Evolutionary conservation across 768 basidiomycete species (phyloP), one percentile per base, ranked within the genome.

Genomic region (Amanita inopinata): DNA sequence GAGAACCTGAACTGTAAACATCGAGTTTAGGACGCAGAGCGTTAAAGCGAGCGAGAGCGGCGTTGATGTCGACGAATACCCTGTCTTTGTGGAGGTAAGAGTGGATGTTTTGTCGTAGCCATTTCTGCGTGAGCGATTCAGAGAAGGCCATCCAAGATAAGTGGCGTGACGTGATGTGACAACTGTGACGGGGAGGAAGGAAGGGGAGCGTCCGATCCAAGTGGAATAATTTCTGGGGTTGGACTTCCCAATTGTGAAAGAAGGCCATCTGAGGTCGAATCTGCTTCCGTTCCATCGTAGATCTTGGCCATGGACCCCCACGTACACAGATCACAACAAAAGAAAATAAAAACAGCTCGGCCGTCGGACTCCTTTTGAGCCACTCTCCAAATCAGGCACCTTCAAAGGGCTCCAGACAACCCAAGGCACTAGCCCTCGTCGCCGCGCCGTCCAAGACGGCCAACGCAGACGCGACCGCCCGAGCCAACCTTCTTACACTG

Each of bases 11-110:
- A 73, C 72, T 88, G 73, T 89, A 90, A 9, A 84, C 71, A 51
- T 88, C 89, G 1, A 83, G 79, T 59, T 86, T 87, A 38, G 84
- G 88, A 9, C 80, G 68, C 40, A 90, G 69, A 20, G 82, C 62
- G 5, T 66, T 58, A 53, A 67, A 73, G 43, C 69, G 64, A 22
- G 59, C 46, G 40, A 92, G 73, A n/a, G 63, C 67, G 8, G 69
- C 57, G 57, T 82, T 74, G 46, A 83, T 64, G 58, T 92, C 79
- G 5, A 66, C 52, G 49, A 70, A 81, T 38, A 87, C 74, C 38
- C 73, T 68, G 43, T 80, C 75, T 15, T 53, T 57, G 39, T 70
- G 54, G 2, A 62, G 53, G 53, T 92, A 92, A 17, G 73, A 55
- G 47, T 63, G 66, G 45, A 73, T 63, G 49, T 79, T 76, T 49